Evolutionary conservation across 1,139 yeast genomes (phyloP).

Genomic region (Sugiyamaella neomexicana): DNA sequence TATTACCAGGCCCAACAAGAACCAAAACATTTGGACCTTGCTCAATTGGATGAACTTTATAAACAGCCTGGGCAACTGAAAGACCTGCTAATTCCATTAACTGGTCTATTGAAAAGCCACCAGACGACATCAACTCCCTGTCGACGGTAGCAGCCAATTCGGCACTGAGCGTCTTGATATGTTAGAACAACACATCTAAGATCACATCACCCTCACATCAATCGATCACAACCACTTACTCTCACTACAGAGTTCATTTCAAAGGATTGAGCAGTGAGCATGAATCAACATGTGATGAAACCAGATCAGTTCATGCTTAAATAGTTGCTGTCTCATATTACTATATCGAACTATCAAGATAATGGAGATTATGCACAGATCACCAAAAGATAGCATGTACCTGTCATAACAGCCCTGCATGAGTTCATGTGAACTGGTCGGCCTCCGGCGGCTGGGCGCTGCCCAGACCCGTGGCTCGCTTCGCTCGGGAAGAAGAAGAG

Average conservation of each 20-base stretch:
- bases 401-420: too few relatives aligned
- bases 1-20: constrained; percentile 92
- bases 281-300: not conserved
- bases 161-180: constrained; percentile 36
- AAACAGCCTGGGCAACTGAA: constrained; percentile 87
- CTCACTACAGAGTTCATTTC: constrained; percentile 9
- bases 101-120: constrained; percentile 85
- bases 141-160: constrained; percentile 78
- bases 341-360: constrained; percentile 3
- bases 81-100: constrained; percentile 96
- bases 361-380: not conserved
- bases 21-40: constrained; percentile 54
- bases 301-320: not conserved
- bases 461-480: too few relatives aligned
- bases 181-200: not conserved
- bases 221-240: not conserved
- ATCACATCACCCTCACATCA: too few relatives aligned
- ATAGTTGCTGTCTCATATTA: not conserved
- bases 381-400: not conserved
- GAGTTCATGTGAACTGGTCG: too few relatives aligned
- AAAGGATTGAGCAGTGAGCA: not conserved
- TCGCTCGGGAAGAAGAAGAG: not conserved
- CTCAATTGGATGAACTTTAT: constrained; percentile 54
- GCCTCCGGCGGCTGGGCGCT: too few relatives aligned
- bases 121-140: constrained; percentile 79